Conservation (phyloP, 768 basidiomycete genomes). For the Polyporus arcularius region DNA sequence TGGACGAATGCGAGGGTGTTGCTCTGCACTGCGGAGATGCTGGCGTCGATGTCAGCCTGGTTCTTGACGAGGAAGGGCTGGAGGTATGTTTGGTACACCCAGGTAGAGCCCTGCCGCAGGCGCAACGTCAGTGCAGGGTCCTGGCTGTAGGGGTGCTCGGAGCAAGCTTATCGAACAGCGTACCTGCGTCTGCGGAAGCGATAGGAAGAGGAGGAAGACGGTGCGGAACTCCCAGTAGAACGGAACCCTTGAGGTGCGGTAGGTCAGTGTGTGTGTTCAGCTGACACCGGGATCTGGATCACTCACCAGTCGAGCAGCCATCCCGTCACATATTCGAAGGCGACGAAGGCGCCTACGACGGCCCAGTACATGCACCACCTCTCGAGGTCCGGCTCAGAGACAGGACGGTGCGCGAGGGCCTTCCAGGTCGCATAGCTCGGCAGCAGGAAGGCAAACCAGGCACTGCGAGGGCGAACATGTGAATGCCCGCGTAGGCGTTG, state of each 20-base stretch:
- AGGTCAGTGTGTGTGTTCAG: not conserved
- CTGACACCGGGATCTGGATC: conserved; percentile 1
- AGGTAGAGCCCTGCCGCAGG: conserved; percentile 58
- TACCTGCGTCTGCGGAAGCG: conserved; percentile 72
- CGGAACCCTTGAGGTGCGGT: conserved; percentile 52
- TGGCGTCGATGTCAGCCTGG: conserved; percentile 60
- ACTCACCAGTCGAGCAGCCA: conserved; percentile 67
- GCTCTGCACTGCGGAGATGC: conserved; percentile 54
- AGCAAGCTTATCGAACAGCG: not conserved
- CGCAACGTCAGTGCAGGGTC: not conserved
- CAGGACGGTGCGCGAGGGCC: conserved; percentile 54
- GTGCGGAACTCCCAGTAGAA: conserved; percentile 78
- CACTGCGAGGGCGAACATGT: conserved; percentile 38
- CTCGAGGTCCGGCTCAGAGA: conserved; percentile 54
- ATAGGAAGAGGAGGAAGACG: conserved; percentile 64
- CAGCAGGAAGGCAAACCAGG: conserved; percentile 70
- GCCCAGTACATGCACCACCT: conserved; percentile 65
- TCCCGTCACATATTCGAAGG: conserved; percentile 63
- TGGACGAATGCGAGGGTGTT: conserved; percentile 59
- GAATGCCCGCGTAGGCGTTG: not conserved
- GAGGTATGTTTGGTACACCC: conserved; percentile 60
- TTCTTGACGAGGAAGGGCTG: conserved; percentile 62
- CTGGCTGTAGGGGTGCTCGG: not conserved
- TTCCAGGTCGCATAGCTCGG: conserved; percentile 71
- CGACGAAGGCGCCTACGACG: conserved; percentile 59